Conservation (phyloP, 1,284 basidiomycete genomes). For the Kwoniella shivajii region DNA sequence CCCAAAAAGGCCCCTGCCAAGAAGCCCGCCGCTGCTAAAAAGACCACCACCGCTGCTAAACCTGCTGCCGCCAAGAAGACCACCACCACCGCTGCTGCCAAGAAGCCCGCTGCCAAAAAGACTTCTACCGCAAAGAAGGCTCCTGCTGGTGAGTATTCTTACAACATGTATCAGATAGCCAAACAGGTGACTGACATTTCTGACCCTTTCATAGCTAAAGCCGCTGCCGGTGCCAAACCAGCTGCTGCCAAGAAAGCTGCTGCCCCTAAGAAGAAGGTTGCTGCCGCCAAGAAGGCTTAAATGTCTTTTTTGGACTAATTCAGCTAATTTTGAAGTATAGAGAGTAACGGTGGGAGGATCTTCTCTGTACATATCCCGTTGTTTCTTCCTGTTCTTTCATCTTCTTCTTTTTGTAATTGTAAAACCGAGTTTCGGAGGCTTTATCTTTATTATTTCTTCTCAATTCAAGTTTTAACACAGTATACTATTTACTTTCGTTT, state of each 20-base stretch:
- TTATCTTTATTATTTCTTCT: background rate
- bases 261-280: constrained; percentile 34
- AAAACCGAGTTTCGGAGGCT: background rate
- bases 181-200: background rate
- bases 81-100: constrained; percentile 25
- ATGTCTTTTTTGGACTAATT: background rate
- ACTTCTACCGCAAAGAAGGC: constrained; percentile 22
- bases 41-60: constrained; percentile 8
- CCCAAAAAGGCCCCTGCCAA: constrained; percentile 49
- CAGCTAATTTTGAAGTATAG: no score
- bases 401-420: constrained; percentile 2
- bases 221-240: constrained; percentile 13
- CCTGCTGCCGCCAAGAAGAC: constrained; percentile 26
- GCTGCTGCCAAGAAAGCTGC: constrained; percentile 14
- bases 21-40: constrained; percentile 27
- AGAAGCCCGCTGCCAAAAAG: constrained; percentile 23
- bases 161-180: no score
- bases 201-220: constrained; percentile 5
- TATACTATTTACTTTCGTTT: constrained; percentile 19
- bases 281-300: constrained; percentile 55
- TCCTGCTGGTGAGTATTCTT: constrained; percentile 13
- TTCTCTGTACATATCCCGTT: background rate
- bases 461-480: background rate
- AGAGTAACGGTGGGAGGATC: background rate
- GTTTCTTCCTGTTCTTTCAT: background rate